Evolutionary conservation across 495 filamentous ascomycete species (phyloP).

Genomic region (Xylaria cubensis): DNA sequence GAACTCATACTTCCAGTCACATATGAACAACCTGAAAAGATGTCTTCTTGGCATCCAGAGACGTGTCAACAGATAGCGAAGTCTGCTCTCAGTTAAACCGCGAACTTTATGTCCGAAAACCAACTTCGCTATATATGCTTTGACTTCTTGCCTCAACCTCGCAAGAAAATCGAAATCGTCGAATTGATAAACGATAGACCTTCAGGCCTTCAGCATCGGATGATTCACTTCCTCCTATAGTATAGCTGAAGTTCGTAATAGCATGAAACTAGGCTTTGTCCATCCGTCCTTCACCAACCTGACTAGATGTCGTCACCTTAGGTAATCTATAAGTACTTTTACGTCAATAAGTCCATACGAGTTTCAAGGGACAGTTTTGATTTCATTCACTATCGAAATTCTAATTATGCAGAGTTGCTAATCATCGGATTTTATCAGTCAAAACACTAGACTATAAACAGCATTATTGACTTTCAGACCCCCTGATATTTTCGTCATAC

Average conservation of each 20-base stretch:
- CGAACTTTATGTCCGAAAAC: neutral
- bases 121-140: neutral
- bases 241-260: neutral
- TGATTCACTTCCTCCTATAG: neutral
- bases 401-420: neutral
- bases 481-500: neutral
- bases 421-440: neutral
- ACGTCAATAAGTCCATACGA: neutral
- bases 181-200: neutral
- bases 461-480: neutral
- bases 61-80: neutral
- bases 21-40: neutral
- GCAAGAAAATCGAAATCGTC: neutral
- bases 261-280: neutral
- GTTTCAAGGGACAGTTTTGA: neutral
- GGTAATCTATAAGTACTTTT: neutral
- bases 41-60: neutral
- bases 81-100: neutral
- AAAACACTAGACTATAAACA: neutral
- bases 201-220: neutral
- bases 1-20: neutral
- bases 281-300: neutral
- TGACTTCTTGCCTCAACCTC: neutral
- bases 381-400: neutral
- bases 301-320: neutral